Base-by-base conservation (phyloP, 169 alveolate genomes). In the Plasmodium falciparum region DNA sequence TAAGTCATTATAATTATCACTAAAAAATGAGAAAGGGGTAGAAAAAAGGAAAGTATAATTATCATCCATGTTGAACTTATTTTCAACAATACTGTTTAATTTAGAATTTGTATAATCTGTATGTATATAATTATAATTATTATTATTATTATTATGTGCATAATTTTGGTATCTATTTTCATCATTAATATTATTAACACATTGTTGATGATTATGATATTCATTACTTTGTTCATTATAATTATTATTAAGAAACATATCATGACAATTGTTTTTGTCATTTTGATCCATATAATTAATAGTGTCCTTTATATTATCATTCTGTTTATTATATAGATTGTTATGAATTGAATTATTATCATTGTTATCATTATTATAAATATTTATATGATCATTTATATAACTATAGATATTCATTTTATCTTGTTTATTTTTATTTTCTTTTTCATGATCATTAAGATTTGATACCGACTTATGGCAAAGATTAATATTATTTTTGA, bases 1-100 rank as follows among this genome's bases (percentile, higher is more conserved):
- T 39, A 78, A 29, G 15, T 78, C 89, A 45, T 78, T 78, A 43
- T 65, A 65, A 43, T 78, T 78, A 26, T 78, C 89, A 22, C 43
- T 78, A 24, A 65, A 78, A 20, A 78, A 78, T 50, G 89, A 78
- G 50, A 78, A 78, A 13, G 89, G 89, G 15, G 74, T 65, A 1
- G 89, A 78, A 71, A 78, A 78, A 11, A 78, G 58, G 39, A 76
- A 76, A 15, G 78, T 5, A 33, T 24, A 47, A 12, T 13, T 26
- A 12, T 56, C 54, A 8, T 61, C 47, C 3, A 33, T 17, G 3
- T 6, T 17, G 12, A 56, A 24, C 5, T 5, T 58, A 33, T 45
- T 65, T 20, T 11, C 43, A 17, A 49, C 15, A 17, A n/a, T 43
- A 24, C 9, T 29, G 3, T 5, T 49, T 12, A 49, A 15, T 15